Evolutionary conservation across 805 yeast genomes (phyloP), one percentile per base, ranked within the genome.

Genomic region (Candida montana): DNA sequence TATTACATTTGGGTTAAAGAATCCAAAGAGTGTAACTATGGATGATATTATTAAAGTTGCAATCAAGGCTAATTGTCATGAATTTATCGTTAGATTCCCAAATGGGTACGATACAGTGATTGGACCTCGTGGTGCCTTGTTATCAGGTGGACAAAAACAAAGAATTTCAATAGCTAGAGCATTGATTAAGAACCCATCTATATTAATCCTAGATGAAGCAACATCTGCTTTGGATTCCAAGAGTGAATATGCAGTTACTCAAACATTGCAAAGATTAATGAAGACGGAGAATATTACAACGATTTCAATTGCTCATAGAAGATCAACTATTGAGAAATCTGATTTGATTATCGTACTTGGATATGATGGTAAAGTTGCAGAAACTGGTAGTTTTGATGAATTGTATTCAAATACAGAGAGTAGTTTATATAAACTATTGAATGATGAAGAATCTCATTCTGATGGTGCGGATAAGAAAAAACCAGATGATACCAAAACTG

Each of bases 91-190:
- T 1, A 65, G 72, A 2, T 71, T 87, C 29, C 82, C 88, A 0
- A 69, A 76, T 6, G 84, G 86, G 0, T 70, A 87, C 35, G 72
- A 79, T 36, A 79, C 96, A 0, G 55, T 62, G 1, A 68, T 91
- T 31, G 86, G 85, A 0, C 79, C 96, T 3, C 78, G 90, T 45
- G 73, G 73, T 19, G 67, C 75, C 0, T 54, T 76, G 24, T 59
- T 91, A 9, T 89, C 97, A n/a, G 95, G 95, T 34, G 99, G 99
- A 3, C 98, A 93, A 58, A 69, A 83, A 33, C 98, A 93, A 58
- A 68, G 98, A 47, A 69, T 93, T 2, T 83, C 95, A 0, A 79
- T 93, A 40, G 96, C 95, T 0, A 71, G 98, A 40, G 95, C 95
- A 0, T 55, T 93, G 26, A 55, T 90, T 9, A 69, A 93, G 38